Percentiles rank a stretch among this genome's conserved stretches.
phyloP scores from a whole-genome alignment of 108 stramenopile genomes.

The Seminavis robusta region DNA sequence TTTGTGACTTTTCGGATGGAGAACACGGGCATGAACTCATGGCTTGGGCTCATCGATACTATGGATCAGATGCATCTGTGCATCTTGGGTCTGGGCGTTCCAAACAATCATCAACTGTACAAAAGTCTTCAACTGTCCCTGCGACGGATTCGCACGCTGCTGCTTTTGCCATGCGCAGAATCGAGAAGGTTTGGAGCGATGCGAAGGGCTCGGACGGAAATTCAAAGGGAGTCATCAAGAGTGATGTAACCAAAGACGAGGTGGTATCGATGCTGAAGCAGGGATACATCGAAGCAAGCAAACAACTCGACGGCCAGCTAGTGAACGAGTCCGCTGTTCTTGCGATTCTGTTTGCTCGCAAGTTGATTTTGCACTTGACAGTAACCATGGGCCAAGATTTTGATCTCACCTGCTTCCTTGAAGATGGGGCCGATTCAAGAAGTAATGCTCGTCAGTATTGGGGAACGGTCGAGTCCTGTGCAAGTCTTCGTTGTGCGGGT shows the following conservation, averaged over 20 bases:
- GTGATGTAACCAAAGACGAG: background rate
- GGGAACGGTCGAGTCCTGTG: constrained; percentile 51
- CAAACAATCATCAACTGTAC: constrained; percentile 16
- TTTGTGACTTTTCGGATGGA: constrained; percentile 86
- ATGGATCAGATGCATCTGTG: constrained; percentile 86
- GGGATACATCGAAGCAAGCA: constrained; percentile 13
- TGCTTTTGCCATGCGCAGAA: constrained; percentile 14
- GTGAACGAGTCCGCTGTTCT: constrained; percentile 28
- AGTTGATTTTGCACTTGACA: constrained; percentile 59
- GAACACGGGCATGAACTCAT: constrained; percentile 90
- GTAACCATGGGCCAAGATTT: constrained; percentile 47
- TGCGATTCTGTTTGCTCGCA: constrained; percentile 54
- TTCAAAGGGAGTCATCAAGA: background rate
- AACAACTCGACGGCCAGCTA: constrained; percentile 5
- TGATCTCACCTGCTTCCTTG: constrained; percentile 32
- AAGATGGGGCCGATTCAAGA: constrained; percentile 2
- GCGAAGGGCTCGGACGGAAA: background rate
- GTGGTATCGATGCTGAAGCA: background rate
- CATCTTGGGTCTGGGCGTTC: constrained; percentile 67
- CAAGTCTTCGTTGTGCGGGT: constrained; percentile 57
- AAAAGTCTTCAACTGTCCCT: too few species aligned
- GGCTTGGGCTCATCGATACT: constrained; percentile 85
- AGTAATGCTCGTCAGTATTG: constrained; percentile 30
- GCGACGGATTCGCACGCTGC: background rate
- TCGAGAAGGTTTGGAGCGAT: constrained; percentile 22